These are phyloP conservation scores for Solanum stenotomum DNA, from an alignment of 257 asterid species.

Conservation along the genomic window DNA sequence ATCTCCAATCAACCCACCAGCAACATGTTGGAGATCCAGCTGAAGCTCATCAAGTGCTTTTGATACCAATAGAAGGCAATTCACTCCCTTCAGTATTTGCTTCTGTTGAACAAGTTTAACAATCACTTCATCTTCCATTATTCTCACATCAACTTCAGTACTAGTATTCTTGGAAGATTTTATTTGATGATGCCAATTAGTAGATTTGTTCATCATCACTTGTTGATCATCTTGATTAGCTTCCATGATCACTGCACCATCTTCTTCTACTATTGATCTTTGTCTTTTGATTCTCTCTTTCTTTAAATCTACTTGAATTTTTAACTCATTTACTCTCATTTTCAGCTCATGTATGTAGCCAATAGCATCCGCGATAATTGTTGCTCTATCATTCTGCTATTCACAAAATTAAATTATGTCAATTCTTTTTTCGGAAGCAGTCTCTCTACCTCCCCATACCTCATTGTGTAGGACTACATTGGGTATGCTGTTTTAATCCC, in stretches of 20 bases:
- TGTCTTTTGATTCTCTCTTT: slow-evolving; percentile 63
- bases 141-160: slow-evolving; percentile 64
- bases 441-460: background rate
- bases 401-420: background rate
- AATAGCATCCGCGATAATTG: slow-evolving; percentile 51
- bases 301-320: slow-evolving; percentile 39
- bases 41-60: slow-evolving; percentile 71
- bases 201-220: slow-evolving; percentile 25
- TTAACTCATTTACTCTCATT: slow-evolving; percentile 42
- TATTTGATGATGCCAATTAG: slow-evolving; percentile 3
- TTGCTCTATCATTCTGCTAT: slow-evolving; percentile 47
- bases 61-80: slow-evolving; percentile 57
- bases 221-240: slow-evolving; percentile 16
- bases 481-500: background rate
- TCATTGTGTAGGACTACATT: background rate
- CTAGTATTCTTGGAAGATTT: slow-evolving; percentile 30
- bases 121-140: slow-evolving; percentile 65
- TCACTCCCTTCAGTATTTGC: slow-evolving; percentile 31
- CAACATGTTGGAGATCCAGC: slow-evolving; percentile 75
- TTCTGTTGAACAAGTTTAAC: slow-evolving; percentile 71
- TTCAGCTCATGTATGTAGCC: slow-evolving; percentile 55
- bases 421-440: accelerated
- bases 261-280: slow-evolving; percentile 15
- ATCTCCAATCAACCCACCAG: slow-evolving; percentile 85
- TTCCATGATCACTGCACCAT: background rate